Conservation (phyloP, 805 yeast species). For the Candida chilensis region DNA sequence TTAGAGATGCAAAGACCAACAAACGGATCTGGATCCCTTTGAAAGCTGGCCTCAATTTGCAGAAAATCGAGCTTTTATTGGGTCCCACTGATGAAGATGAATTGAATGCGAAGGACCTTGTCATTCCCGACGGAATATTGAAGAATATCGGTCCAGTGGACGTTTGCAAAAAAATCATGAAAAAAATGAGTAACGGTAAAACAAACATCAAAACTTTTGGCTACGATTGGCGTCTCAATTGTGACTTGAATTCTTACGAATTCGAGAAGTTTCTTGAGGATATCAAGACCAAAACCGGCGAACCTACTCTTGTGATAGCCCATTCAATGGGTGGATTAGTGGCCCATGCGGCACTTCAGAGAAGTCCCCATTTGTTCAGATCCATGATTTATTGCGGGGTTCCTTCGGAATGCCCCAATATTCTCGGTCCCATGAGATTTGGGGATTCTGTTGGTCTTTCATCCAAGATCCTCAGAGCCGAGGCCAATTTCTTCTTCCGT, state of each 20-base stretch:
- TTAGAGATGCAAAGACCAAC: slow-evolving; percentile 55
- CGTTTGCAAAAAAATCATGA: slow-evolving; percentile 53
- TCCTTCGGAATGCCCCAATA: slow-evolving; percentile 79
- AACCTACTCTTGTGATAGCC: slow-evolving; percentile 65
- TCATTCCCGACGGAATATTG: slow-evolving; percentile 70
- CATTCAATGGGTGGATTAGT: slow-evolving; percentile 95
- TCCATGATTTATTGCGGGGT: slow-evolving; percentile 77
- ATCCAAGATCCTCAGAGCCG: slow-evolving; percentile 67
- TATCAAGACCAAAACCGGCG: slow-evolving; percentile 38
- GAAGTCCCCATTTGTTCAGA: slow-evolving; percentile 57
- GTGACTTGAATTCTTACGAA: slow-evolving; percentile 42
- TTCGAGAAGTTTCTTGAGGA: slow-evolving; percentile 37
- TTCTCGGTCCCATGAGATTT: slow-evolving; percentile 74
- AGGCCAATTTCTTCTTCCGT: slow-evolving; percentile 83
- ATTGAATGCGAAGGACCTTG: slow-evolving; percentile 32
- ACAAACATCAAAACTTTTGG: slow-evolving; percentile 67
- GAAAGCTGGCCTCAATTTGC: slow-evolving; percentile 72
- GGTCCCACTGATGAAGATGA: slow-evolving; percentile 76
- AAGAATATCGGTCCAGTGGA: slow-evolving; percentile 86
- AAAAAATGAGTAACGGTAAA: slow-evolving; percentile 47
- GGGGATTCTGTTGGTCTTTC: slow-evolving; percentile 77
- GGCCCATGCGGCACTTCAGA: slow-evolving; percentile 70
- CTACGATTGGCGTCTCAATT: slow-evolving; percentile 88
- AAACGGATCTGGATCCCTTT: slow-evolving; percentile 80
- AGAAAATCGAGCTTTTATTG: slow-evolving; percentile 58